Evolutionary conservation across 345 rosid species (phyloP), one percentile per base, ranked within the genome.

Genomic region (Gossypium sturtianum): DNA sequence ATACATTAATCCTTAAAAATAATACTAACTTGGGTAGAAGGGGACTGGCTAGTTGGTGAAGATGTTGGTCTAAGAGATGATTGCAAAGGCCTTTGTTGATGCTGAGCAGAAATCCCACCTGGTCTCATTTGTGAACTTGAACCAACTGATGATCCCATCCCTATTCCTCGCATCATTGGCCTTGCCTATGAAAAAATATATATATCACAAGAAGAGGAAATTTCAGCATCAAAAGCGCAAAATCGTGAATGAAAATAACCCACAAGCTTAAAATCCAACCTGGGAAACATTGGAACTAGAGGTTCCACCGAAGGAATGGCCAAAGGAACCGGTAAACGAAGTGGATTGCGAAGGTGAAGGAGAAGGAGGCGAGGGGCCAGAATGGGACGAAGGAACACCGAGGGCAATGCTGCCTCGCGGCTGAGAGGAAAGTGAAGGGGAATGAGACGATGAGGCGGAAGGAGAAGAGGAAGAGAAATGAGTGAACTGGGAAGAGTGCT

Each of bases 11-110:
- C 59, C 12, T 13, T 54, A 6, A n/a, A n/a, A 22, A 54, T 6
- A 54, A 54, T 54, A 83, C 94, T 74, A 29, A 93, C 98, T 83
- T 89, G 98, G 53, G 88, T 69, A 72, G 81, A 72, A 63, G 90
- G 75, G 66, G 93, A 57, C 58, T 81, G 91, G 72, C 79, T 86
- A 81, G 34, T 89, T 51, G 91, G 83, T 66, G 96, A 83, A 57
- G 90, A 65, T 19, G 86, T 72, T 20, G 95, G 88, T 68, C 93
- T 85, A 54, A 87, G 70, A 77, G 92, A 71, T 57, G 98, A 76
- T 52, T 82, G 98, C 75, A 79, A 57, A n/a, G 98, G 89, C 71
- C 96, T 93, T 83, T 81, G 92, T 74, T 84, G 97, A 80, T 89
- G 98, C 74, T 83, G 93, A 8, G 66, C 77, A 81, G 88, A 52